Base-by-base conservation (phyloP, 1,139 yeast species). In the Kodamaea alishanica region DNA sequence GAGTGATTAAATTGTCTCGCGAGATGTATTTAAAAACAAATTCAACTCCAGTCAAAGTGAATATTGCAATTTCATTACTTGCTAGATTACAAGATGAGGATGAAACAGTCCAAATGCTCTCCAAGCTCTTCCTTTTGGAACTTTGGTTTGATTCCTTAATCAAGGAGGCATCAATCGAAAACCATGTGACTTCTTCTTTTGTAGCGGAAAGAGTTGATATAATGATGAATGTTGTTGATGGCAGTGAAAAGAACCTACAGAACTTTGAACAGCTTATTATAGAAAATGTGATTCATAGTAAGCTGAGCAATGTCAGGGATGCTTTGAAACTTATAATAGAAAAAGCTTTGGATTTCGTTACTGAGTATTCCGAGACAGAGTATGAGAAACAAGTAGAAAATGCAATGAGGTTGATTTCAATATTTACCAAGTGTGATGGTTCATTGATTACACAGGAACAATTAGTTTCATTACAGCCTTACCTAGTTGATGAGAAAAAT, bases 11-110 rank as follows among this genome's bases (percentile, higher is more conserved):
- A 43, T 57, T 85, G 5, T 65, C 79, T 24, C 67, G 63, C 33
- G 70, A 60, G 11, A 68, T 86, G 50, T 84, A 77, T 50, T 25
- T 44, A 2, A 54, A 52, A 15, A 54, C 65, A 1, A 56, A 71
- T 43, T 9, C 37, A 54, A 63, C 23, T 34, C 51, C 54, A 0
- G 60, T 77, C 2, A 73, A 67, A 45, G 58, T 67, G 0, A 65
- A 59, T 33, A 72, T 83, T 3, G 61, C 79, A 2, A 71, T 73
- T 9, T 72, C 68, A 36, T 57, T 86, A 5, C 56, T 87, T 6
- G 60, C 64, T 42, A 66, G 84, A 41, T 46, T 80, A 1, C 82
- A 81, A 32, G 95, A 86, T 52, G 92, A 83, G 48, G 95, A 87
- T 47, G 81, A 77, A 33, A 47, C 63, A 1, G 68, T 85, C 2